Evolutionary conservation across 176 grass and related monocot genomes (phyloP).

Genomic region (Eremochloa ophiuroides): DNA sequence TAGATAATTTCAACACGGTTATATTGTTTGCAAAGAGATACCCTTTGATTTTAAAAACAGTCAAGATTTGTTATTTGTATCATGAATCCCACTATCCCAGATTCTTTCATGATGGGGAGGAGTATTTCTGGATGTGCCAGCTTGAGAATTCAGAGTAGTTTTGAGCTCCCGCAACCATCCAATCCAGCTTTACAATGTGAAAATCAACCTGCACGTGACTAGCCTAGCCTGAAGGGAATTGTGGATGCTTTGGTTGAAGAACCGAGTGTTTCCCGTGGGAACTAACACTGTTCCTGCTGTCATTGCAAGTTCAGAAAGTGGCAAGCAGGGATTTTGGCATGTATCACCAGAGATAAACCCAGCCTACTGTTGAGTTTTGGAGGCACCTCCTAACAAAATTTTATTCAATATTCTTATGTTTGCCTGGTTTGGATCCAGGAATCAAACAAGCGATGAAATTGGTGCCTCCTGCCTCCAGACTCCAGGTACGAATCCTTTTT

Average conservation of each 20-base stretch:
- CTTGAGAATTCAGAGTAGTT: conserved; percentile 1
- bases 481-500: conserved; percentile 14
- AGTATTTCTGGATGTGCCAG: background rate
- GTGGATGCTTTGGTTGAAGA: conserved; percentile 26
- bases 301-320: background rate
- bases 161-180: conserved; percentile 8
- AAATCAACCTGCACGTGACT: conserved; percentile 20
- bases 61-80: background rate
- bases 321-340: conserved; percentile 29
- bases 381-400: background rate
- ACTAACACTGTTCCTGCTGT: conserved; percentile 7
- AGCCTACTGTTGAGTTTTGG: conserved; percentile 14
- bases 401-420: conserved; percentile 8
- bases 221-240: background rate
- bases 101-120: background rate
- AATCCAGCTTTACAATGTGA: conserved; percentile 8
- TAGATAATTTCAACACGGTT: background rate
- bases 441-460: conserved; percentile 24
- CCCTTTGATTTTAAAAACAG: background rate
- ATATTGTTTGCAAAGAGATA: background rate
- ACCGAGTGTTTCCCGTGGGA: background rate
- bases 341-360: conserved; percentile 5
- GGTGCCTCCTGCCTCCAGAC: conserved; percentile 8
- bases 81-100: background rate
- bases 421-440: conserved; percentile 23